A percentile compares a stretch with the other conserved stretches of the same genome.
Conservation (phyloP, 2,329 filamentous ascomycete species). For the Huntiella bhutanensis region DNA sequence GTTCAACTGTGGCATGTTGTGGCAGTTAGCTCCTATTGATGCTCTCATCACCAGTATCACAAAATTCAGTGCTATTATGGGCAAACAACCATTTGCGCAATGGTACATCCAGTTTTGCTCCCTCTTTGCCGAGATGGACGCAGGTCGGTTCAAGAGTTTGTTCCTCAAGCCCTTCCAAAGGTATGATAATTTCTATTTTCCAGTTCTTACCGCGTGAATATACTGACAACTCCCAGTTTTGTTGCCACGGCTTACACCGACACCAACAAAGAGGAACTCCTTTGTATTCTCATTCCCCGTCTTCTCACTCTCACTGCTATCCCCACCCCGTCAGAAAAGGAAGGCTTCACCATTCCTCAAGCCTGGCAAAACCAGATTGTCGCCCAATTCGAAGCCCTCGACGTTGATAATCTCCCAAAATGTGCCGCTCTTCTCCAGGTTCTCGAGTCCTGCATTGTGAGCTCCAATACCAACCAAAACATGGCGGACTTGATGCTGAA, state of each 20-base stretch:
- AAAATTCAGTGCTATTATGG: constrained; percentile 44
- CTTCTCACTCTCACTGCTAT: constrained; percentile 40
- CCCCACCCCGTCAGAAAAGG: constrained; percentile 30
- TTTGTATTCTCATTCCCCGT: constrained; percentile 49
- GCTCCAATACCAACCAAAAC: constrained; percentile 46
- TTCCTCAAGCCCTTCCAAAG: constrained; percentile 66
- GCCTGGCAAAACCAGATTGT: constrained; percentile 58
- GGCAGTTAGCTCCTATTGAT: constrained; percentile 64
- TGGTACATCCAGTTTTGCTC: constrained; percentile 78
- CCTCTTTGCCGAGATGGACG: constrained; percentile 55
- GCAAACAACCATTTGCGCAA: constrained; percentile 42
- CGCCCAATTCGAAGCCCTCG: constrained; percentile 46
- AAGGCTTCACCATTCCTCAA: constrained; percentile 38
- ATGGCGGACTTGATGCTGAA: constrained; percentile 46
- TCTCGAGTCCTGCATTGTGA: constrained; percentile 40
- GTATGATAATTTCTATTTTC: constrained; percentile 21
- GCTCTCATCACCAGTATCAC: constrained; percentile 52
- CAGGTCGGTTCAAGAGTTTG: constrained; percentile 58
- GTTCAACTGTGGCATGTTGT: constrained; percentile 43
- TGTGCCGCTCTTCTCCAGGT: constrained; percentile 49
- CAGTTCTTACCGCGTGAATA: background rate
- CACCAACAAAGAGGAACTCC: constrained; percentile 42
- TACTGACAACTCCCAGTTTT: constrained; percentile 34
- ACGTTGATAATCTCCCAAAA: constrained; percentile 44
- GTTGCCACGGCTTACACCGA: constrained; percentile 56